Evolutionary conservation across 2,329 filamentous ascomycete species (phyloP).

Genomic region (Cadophora malorum): DNA sequence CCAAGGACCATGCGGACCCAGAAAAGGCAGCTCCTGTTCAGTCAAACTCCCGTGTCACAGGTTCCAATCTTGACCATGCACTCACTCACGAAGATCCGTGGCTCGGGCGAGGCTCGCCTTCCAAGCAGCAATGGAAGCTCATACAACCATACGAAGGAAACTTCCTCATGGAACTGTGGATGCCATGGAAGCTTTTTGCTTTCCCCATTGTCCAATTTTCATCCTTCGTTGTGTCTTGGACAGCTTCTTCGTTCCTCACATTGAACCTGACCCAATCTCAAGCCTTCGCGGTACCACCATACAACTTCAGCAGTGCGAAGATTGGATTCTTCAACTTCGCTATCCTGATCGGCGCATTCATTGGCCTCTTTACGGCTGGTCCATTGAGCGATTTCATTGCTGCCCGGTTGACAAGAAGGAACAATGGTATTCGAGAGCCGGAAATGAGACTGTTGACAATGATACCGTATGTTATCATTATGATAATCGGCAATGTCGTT

Average conservation of each 20-base stretch:
- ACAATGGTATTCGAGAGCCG: conserved; percentile 44
- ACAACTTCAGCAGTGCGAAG: conserved; percentile 47
- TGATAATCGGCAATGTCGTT: conserved; percentile 60
- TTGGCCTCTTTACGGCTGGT: conserved; percentile 56
- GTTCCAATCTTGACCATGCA: conserved; percentile 40
- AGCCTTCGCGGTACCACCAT: conserved; percentile 42
- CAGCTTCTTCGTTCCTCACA: conserved; percentile 59
- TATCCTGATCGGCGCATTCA: conserved; percentile 54
- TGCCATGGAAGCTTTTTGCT: conserved; percentile 65
- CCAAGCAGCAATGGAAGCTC: conserved; percentile 60
- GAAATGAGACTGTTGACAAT: conserved; percentile 49
- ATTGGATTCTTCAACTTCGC: conserved; percentile 59
- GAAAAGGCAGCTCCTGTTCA: conserved; percentile 31
- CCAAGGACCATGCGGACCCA: conserved; percentile 30
- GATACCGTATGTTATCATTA: conserved; percentile 47
- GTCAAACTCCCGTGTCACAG: conserved; percentile 27
- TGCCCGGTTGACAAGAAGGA: conserved; percentile 44
- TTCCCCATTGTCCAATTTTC: conserved; percentile 70
- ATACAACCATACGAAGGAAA: conserved; percentile 56
- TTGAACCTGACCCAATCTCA: conserved; percentile 64
- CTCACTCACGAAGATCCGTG: conserved; percentile 57
- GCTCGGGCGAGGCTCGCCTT: conserved; percentile 61
- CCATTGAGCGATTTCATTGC: conserved; percentile 50
- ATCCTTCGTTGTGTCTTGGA: conserved; percentile 66
- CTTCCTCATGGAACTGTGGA: conserved; percentile 61